These are phyloP conservation scores for Dryas integrifolia DNA, from an alignment of 331 rosid species.

Conservation along the genomic window DNA sequence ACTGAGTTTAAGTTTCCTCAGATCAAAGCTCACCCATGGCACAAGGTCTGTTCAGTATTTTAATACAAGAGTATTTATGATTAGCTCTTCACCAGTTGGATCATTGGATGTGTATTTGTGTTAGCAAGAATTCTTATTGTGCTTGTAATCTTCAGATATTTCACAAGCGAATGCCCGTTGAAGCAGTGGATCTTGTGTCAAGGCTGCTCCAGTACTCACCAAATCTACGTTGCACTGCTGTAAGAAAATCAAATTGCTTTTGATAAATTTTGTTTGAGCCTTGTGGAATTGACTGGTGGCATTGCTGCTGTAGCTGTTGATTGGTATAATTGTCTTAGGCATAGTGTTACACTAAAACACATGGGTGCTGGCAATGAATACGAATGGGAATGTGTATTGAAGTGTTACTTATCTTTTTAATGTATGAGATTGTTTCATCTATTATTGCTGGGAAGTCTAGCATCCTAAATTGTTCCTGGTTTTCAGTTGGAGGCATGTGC, in stretches of 20 bases:
- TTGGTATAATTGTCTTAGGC: not conserved
- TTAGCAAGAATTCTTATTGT: conserved; percentile 22
- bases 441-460: not conserved
- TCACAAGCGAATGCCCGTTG: conserved; percentile 74
- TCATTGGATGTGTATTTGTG: not conserved
- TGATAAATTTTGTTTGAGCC: not conserved
- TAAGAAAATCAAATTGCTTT: conserved; percentile 39
- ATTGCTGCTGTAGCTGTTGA: not conserved
- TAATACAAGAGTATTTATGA: not conserved
- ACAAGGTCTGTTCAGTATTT: conserved; percentile 52
- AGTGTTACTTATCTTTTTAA: too few relatives aligned
- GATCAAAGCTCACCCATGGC: conserved; percentile 95
- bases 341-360: not conserved
- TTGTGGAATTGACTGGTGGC: not conserved
- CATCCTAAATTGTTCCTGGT: conserved; percentile 9
- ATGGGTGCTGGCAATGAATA: not conserved
- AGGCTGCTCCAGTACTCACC: conserved; percentile 93
- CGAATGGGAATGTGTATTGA: not conserved
- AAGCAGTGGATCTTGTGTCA: conserved; percentile 85
- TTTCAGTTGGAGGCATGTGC: conserved; percentile 90
- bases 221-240: conserved; percentile 80
- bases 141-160: conserved; percentile 52
- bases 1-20: conserved; percentile 84
- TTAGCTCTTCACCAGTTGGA: not conserved
- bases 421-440: not conserved